A percentile compares a stretch with the other conserved stretches of the same genome.
Conservation (phyloP, 257 asterid genomes). For the Petunia axillaris region DNA sequence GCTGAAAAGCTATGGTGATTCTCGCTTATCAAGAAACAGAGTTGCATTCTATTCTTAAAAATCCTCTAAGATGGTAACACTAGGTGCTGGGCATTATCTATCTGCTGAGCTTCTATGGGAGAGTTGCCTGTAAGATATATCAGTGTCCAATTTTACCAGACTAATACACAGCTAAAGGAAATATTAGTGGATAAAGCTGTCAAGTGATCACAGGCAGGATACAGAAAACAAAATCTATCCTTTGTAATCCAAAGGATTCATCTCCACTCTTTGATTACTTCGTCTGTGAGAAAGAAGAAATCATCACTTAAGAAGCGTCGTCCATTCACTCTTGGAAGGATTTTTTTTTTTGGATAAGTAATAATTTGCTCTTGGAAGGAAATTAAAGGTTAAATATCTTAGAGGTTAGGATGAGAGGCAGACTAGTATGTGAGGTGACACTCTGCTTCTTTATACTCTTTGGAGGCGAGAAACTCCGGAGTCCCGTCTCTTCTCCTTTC, state of each 20-base stretch:
- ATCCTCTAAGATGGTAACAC: slow-evolving; percentile 11
- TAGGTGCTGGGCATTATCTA: slow-evolving; percentile 20
- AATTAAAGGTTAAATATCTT: background rate
- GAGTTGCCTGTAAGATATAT: slow-evolving; percentile 14
- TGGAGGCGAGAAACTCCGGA: too few relatives aligned
- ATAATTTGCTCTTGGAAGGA: background rate
- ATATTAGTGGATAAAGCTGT: background rate
- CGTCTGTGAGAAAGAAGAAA: background rate
- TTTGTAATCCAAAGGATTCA: background rate
- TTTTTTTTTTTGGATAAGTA: too few relatives aligned
- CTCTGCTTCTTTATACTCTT: too few relatives aligned
- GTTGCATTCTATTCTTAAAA: background rate
- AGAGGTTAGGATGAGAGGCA: background rate
- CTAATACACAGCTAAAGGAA: background rate
- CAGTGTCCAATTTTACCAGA: background rate
- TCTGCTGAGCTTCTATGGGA: background rate
- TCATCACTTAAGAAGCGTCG: background rate
- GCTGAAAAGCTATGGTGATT: slow-evolving; percentile 12
- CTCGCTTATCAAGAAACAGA: background rate
- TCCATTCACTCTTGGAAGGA: background rate
- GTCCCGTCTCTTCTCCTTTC: too few relatives aligned
- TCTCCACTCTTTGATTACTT: background rate
- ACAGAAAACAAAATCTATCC: background rate
- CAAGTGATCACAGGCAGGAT: background rate
- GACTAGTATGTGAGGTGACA: background rate